Conservation (phyloP, 2,329 filamentous ascomycete species). For the Chlorencoelia australis region DNA sequence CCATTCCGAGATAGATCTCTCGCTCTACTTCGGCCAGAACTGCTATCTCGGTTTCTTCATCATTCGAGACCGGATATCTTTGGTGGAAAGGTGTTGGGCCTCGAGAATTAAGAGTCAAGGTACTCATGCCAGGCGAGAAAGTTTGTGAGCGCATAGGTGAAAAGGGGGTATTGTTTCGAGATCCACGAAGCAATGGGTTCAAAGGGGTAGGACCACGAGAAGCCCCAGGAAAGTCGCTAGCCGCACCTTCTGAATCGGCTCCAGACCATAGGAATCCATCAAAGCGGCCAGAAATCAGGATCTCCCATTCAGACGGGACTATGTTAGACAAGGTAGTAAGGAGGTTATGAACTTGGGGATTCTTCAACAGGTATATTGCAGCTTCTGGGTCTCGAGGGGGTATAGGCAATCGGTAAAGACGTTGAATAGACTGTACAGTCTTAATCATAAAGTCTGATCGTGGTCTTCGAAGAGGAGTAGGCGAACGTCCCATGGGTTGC, state of each 20-base stretch:
- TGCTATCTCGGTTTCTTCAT: conserved; percentile 89
- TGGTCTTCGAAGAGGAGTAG: conserved; percentile 56
- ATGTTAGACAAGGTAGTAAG: conserved; percentile 82
- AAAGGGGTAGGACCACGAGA: conserved; percentile 45
- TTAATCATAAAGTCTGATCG: conserved; percentile 67
- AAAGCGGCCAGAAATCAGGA: conserved; percentile 85
- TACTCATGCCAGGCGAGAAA: conserved; percentile 22
- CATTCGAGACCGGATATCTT: conserved; percentile 64
- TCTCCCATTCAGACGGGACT: conserved; percentile 91
- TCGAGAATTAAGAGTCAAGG: conserved; percentile 32
- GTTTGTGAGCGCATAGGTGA: conserved; percentile 22
- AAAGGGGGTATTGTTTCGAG: conserved; percentile 25
- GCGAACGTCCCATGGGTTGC: conserved; percentile 49
- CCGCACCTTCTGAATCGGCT: conserved; percentile 49
- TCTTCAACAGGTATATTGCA: conserved; percentile 75
- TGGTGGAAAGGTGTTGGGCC: conserved; percentile 46
- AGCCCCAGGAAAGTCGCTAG: conserved; percentile 31
- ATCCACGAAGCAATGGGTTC: conserved; percentile 27
- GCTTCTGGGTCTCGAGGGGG: conserved; percentile 77
- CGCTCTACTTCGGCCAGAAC: conserved; percentile 84
- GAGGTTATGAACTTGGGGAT: conserved; percentile 73
- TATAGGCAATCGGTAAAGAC: conserved; percentile 66
- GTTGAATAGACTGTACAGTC: conserved; percentile 68
- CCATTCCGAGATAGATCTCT: conserved; percentile 91
- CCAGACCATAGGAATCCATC: conserved; percentile 94